Evolutionary conservation across 2,329 filamentous ascomycete species (phyloP).

Genomic region (Trichoderma sp.): DNA sequence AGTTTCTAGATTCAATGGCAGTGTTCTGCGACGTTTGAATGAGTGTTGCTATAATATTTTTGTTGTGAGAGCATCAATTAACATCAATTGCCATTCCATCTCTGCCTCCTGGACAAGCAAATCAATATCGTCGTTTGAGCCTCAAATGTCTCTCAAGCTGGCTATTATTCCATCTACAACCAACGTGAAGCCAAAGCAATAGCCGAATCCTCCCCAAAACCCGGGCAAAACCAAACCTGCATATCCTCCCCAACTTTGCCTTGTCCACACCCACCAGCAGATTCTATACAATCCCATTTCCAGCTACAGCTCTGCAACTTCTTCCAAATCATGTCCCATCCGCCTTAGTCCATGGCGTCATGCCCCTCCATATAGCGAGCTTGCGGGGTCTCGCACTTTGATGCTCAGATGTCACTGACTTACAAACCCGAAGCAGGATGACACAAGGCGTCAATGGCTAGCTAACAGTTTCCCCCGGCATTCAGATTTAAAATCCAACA

Average conservation of each 20-base stretch:
- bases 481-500: background rate
- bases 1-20: background rate
- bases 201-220: background rate
- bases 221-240: background rate
- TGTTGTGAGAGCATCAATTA: background rate
- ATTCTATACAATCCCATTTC: background rate
- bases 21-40: background rate
- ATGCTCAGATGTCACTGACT: background rate
- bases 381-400: conserved; percentile 8
- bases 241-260: no score
- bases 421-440: background rate
- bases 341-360: conserved; percentile 7
- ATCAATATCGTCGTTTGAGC: background rate
- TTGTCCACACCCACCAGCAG: no score
- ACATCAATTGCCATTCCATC: background rate
- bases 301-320: no score
- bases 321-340: background rate
- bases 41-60: background rate
- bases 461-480: background rate
- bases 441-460: background rate
- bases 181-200: background rate
- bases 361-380: conserved; percentile 3
- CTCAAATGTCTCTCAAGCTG: background rate
- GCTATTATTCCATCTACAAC: background rate
- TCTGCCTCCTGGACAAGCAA: background rate